A percentile compares a stretch with the other conserved stretches of the same genome.
Conservation (phyloP, 495 filamentous ascomycete genomes). For the Haplographium delicatum region DNA sequence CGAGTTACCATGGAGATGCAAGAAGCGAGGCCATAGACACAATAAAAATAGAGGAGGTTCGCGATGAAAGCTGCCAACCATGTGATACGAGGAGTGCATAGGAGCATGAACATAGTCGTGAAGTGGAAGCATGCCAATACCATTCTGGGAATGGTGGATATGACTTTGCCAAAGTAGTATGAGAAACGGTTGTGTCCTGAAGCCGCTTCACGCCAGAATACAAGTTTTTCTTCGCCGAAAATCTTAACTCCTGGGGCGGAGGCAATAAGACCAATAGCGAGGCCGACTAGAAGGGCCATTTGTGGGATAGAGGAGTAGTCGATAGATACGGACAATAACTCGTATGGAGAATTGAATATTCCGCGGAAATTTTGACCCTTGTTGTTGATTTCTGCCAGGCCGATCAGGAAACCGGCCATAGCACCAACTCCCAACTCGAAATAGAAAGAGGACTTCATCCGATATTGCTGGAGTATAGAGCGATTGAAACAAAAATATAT, state of each 20-base stretch:
- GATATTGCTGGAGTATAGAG: slow-evolving; percentile 49
- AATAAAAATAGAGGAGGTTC: slow-evolving; percentile 52
- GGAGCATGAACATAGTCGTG: slow-evolving; percentile 43
- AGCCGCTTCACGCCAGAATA: slow-evolving; percentile 46
- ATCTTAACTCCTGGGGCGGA: slow-evolving; percentile 48
- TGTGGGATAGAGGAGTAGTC: slow-evolving; percentile 43
- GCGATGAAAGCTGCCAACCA: slow-evolving; percentile 39
- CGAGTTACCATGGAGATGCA: slow-evolving; percentile 42
- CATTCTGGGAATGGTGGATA: slow-evolving; percentile 44
- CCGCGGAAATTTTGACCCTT: slow-evolving; percentile 49
- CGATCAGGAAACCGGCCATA: slow-evolving; percentile 48
- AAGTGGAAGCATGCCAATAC: slow-evolving; percentile 49
- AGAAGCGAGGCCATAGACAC: slow-evolving; percentile 52
- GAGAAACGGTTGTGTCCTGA: slow-evolving; percentile 49
- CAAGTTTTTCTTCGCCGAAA: slow-evolving; percentile 52
- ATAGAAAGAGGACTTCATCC: slow-evolving; percentile 39
- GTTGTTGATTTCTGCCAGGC: slow-evolving; percentile 41
- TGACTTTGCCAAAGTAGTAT: slow-evolving; percentile 52
- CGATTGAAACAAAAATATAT: slow-evolving; percentile 42
- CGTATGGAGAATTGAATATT: slow-evolving; percentile 42
- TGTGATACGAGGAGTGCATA: slow-evolving; percentile 43
- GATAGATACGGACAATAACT: slow-evolving; percentile 44
- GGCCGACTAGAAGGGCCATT: slow-evolving; percentile 41
- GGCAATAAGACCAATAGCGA: slow-evolving; percentile 50
- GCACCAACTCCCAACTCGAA: slow-evolving; percentile 47